phyloP scores from a whole-genome alignment of 140 eudicot species.

The Erigeron philadelphicus region DNA sequence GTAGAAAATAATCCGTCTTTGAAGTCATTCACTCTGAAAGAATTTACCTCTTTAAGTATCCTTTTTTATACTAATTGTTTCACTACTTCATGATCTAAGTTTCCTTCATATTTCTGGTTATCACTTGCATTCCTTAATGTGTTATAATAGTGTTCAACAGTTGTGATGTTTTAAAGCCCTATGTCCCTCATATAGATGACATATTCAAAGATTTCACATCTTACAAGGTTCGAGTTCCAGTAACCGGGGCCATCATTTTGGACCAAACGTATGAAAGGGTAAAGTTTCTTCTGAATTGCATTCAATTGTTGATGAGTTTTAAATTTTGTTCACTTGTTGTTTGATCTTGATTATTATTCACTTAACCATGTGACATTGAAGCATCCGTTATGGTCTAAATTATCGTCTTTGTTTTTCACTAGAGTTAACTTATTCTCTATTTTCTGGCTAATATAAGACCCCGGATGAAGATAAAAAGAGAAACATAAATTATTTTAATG shows the following conservation, averaged over 20 bases:
- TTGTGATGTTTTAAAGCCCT: slow-evolving; percentile 90
- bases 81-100: not conserved
- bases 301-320: not conserved
- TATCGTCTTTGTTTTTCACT: not conserved
- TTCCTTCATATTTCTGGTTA: not conserved
- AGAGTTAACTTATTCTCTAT: not conserved
- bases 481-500: not conserved
- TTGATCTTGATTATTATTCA: not conserved
- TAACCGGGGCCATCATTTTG: slow-evolving; percentile 93
- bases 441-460: not conserved
- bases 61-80: slow-evolving; percentile 30
- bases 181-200: slow-evolving; percentile 88
- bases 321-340: not conserved
- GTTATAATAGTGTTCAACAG: slow-evolving; percentile 69
- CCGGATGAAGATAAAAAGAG: not conserved
- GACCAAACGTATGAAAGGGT: slow-evolving; percentile 93
- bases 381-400: not conserved
- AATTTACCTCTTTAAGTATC: slow-evolving; percentile 93
- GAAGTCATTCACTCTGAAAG: slow-evolving; percentile 86
- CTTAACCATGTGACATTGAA: not conserved
- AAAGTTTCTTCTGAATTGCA: slow-evolving; percentile 18
- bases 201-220: slow-evolving; percentile 95
- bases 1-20: slow-evolving; percentile 91
- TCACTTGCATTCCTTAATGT: slow-evolving; percentile 46
- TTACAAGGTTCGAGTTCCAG: slow-evolving; percentile 97